Conservation (phyloP, 441 rosid species). For the Theobroma grandiflorum region DNA sequence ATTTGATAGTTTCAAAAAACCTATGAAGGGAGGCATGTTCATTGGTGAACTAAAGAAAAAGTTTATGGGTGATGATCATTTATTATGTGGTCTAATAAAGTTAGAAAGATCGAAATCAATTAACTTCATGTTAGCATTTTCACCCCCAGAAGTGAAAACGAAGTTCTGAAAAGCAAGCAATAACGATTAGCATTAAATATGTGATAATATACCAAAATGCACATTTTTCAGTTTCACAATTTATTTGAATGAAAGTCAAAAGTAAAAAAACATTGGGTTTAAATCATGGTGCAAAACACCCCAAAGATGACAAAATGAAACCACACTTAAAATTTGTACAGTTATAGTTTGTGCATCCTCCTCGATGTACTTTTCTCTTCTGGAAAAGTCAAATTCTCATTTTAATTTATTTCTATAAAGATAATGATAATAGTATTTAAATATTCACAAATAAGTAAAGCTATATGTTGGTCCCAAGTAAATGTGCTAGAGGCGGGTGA, state of each 20-base stretch:
- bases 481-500: too few relatives aligned
- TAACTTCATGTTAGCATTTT: constrained; percentile 87
- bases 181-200: background rate
- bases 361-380: constrained; percentile 90
- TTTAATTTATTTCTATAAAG: background rate
- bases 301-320: constrained; percentile 95
- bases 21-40: background rate
- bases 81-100: constrained; percentile 80
- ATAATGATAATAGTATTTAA: constrained; percentile 11
- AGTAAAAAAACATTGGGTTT: constrained; percentile 80
- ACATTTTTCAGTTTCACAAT: constrained; percentile 10
- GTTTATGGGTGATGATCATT: constrained; percentile 4
- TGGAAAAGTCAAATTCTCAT: constrained; percentile 40
- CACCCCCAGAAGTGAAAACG: constrained; percentile 74
- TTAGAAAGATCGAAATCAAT: constrained; percentile 97
- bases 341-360: constrained; percentile 85
- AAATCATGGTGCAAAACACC: constrained; percentile 95
- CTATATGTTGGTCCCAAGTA: too few relatives aligned
- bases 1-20: background rate
- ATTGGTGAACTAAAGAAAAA: constrained; percentile 11
- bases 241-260: constrained; percentile 2
- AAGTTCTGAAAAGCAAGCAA: constrained; percentile 66
- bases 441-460: background rate
- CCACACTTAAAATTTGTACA: constrained; percentile 80
- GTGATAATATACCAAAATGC: background rate